phyloP scores from a whole-genome alignment of 2,329 filamentous ascomycete species.

The Pyrenophora seminiperda region DNA sequence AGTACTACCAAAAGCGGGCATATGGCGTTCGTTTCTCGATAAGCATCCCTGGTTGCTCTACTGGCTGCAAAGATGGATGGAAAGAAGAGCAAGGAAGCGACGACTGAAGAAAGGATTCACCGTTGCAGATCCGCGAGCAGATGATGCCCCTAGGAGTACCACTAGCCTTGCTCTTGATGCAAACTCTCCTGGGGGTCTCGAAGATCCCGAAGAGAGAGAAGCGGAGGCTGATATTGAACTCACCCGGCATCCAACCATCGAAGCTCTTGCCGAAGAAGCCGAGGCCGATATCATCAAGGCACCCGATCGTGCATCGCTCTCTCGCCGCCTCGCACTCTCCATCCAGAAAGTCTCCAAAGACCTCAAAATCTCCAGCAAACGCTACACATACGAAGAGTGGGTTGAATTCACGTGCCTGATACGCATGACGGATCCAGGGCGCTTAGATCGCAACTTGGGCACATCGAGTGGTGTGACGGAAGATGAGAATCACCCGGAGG shows the following conservation, averaged over 20 bases:
- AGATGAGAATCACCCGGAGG: conserved; percentile 61
- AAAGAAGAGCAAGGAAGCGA: conserved; percentile 42
- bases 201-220: conserved; percentile 4
- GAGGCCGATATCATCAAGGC: conserved; percentile 7
- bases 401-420: conserved; percentile 81
- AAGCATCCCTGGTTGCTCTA: conserved; percentile 53
- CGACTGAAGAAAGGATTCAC: conserved; percentile 57
- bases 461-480: conserved; percentile 43
- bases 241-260: conserved; percentile 13
- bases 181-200: neutral
- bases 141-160: conserved; percentile 20
- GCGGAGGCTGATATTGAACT: conserved; percentile 15
- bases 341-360: conserved; percentile 71
- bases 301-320: conserved; percentile 59
- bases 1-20: conserved; percentile 63
- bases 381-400: conserved; percentile 85
- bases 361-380: conserved; percentile 62
- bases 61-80: conserved; percentile 42
- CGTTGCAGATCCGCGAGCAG: conserved; percentile 44
- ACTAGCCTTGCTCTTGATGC: conserved; percentile 23
- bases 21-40: conserved; percentile 58
- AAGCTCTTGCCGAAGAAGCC: conserved; percentile 18
- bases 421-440: conserved; percentile 53
- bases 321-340: conserved; percentile 67
- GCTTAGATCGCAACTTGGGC: conserved; percentile 18